phyloP scores from a whole-genome alignment of 208 protist species.

The Acanthamoeba rhysodes region DNA sequence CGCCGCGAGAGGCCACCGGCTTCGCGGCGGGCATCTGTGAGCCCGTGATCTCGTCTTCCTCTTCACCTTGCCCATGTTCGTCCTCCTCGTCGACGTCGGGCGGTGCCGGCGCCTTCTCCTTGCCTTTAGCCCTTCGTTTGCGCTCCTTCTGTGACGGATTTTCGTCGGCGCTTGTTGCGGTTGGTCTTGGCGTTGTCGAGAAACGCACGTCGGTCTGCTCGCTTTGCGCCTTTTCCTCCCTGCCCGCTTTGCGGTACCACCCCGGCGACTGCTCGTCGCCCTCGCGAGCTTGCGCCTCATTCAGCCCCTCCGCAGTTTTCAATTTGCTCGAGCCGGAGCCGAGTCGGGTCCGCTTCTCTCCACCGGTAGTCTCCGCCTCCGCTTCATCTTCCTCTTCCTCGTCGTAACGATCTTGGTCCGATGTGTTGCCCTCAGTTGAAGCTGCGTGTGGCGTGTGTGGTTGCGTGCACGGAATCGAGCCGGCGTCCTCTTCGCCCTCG shows the following conservation, averaged over 20 bases:
- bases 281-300: not conserved
- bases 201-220: not conserved
- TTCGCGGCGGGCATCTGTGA: not conserved
- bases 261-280: not conserved
- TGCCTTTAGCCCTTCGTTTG: not conserved
- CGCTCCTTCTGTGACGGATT: not conserved
- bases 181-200: no score
- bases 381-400: not conserved
- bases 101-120: not conserved
- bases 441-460: not conserved
- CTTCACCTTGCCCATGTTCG: not conserved
- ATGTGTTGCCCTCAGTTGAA: not conserved
- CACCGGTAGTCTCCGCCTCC: not conserved
- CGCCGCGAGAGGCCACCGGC: not conserved
- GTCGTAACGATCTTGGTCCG: not conserved
- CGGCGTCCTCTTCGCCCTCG: not conserved
- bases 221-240: no score
- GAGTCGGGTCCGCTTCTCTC: not conserved
- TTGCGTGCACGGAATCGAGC: not conserved
- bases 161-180: not conserved
- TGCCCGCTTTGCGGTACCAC: not conserved
- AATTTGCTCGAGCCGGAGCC: no score
- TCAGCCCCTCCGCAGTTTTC: no score
- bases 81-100: not conserved
- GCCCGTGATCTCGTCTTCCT: not conserved